Evolutionary conservation across 2,329 filamentous ascomycete genomes (phyloP).

Genomic region (Cryphonectria nitschkei): DNA sequence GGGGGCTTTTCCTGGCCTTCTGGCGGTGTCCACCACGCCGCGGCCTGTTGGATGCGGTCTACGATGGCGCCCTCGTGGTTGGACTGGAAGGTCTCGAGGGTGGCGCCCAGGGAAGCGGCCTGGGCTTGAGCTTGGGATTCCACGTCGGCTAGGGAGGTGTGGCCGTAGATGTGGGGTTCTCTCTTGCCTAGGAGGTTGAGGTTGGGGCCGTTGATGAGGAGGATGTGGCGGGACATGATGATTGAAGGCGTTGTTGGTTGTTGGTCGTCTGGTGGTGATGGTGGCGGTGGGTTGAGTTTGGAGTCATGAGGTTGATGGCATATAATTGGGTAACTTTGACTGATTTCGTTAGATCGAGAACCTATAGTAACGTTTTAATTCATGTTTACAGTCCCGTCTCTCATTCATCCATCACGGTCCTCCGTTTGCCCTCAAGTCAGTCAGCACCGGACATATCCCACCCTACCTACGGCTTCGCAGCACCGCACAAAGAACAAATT

Average conservation of each 20-base stretch:
- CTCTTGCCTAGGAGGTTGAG: conserved; percentile 78
- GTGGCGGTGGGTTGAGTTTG: neutral
- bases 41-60: conserved; percentile 72
- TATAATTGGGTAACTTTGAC: neutral
- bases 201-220: conserved; percentile 82
- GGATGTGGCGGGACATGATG: conserved; percentile 53
- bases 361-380: neutral
- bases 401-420: neutral
- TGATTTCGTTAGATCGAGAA: neutral
- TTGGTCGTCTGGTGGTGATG: neutral
- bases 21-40: conserved; percentile 38
- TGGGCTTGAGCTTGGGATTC: conserved; percentile 53
- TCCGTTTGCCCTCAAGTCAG: neutral
- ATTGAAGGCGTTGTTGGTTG: neutral
- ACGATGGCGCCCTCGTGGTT: conserved; percentile 79
- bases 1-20: conserved; percentile 24
- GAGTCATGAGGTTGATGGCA: neutral
- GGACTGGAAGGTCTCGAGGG: conserved; percentile 68
- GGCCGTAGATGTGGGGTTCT: conserved; percentile 75
- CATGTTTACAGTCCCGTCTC: neutral
- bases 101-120: conserved; percentile 49
- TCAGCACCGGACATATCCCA: neutral
- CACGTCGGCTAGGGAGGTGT: conserved; percentile 68
- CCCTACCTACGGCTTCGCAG: neutral
- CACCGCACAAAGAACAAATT: neutral